Conservation (phyloP, 352 stramenopile species). For the Phytophthora parvispora region DNA sequence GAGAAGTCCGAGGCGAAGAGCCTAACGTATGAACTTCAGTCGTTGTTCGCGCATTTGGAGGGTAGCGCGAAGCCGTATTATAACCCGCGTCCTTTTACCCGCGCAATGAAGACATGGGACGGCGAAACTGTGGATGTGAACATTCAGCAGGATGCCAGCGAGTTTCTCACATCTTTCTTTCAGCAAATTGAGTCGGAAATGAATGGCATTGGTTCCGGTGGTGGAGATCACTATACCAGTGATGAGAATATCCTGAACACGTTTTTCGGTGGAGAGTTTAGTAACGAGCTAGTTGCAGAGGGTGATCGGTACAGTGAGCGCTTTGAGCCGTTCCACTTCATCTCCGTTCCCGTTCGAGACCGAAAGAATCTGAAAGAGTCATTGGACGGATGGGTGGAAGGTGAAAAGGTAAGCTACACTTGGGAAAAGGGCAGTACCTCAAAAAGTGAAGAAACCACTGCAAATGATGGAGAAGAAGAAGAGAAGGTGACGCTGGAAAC, state of each 20-base stretch:
- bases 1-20: constrained; percentile 35
- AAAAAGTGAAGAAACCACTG: constrained; percentile 29
- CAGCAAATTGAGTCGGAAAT: constrained; percentile 94
- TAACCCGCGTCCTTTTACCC: constrained; percentile 83
- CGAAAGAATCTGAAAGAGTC: constrained; percentile 89
- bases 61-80: constrained; percentile 89
- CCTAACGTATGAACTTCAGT: constrained; percentile 91
- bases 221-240: constrained; percentile 34
- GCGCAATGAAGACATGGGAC: constrained; percentile 90
- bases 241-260: constrained; percentile 89
- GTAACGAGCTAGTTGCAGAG: constrained; percentile 93
- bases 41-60: constrained; percentile 91
- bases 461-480: constrained; percentile 35
- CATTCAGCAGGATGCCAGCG: constrained; percentile 94
- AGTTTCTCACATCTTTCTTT: constrained; percentile 96
- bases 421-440: constrained; percentile 70
- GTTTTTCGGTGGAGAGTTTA: constrained; percentile 93
- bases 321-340: constrained; percentile 93
- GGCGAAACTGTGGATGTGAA: constrained; percentile 91
- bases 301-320: constrained; percentile 89
- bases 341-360: constrained; percentile 91
- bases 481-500: constrained; percentile 91
- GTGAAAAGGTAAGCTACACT: constrained; percentile 93
- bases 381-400: constrained; percentile 89
- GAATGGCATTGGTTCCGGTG: constrained; percentile 69